Conservation (phyloP, 2,329 filamentous ascomycete species). For the Trichoderma simmonsii region DNA sequence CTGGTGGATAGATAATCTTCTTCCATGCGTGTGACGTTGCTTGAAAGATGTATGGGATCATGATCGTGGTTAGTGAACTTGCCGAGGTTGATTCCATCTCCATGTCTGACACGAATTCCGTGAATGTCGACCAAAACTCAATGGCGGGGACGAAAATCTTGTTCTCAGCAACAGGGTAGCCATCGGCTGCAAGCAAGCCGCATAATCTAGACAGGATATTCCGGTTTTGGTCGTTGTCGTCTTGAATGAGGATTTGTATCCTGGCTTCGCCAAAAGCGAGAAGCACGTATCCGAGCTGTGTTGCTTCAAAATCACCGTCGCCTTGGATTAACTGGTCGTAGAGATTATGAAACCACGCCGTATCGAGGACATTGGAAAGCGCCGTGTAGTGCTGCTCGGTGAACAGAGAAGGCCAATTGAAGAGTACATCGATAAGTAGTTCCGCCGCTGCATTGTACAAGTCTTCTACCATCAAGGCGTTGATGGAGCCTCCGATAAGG, state of each 20-base stretch:
- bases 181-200: constrained; percentile 62
- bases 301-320: constrained; percentile 60
- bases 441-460: constrained; percentile 61
- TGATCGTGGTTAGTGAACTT: constrained; percentile 45
- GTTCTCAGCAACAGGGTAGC: constrained; percentile 68
- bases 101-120: constrained; percentile 63
- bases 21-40: constrained; percentile 64
- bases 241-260: constrained; percentile 56
- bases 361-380: constrained; percentile 58
- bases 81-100: constrained; percentile 51
- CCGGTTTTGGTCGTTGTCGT: constrained; percentile 47
- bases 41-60: constrained; percentile 58
- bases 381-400: constrained; percentile 54
- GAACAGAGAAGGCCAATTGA: constrained; percentile 63
- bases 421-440: constrained; percentile 62
- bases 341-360: constrained; percentile 54
- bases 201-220: constrained; percentile 58
- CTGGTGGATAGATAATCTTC: constrained; percentile 66
- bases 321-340: constrained; percentile 55
- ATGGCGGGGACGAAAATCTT: constrained; percentile 70
- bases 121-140: constrained; percentile 78
- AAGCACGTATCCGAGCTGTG: constrained; percentile 65
- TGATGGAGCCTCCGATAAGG: constrained; percentile 58
- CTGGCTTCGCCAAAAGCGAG: constrained; percentile 67
- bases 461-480: constrained; percentile 56